Conservation (phyloP, 2,329 filamentous ascomycete genomes). For the Aspergillus cejpii region DNA sequence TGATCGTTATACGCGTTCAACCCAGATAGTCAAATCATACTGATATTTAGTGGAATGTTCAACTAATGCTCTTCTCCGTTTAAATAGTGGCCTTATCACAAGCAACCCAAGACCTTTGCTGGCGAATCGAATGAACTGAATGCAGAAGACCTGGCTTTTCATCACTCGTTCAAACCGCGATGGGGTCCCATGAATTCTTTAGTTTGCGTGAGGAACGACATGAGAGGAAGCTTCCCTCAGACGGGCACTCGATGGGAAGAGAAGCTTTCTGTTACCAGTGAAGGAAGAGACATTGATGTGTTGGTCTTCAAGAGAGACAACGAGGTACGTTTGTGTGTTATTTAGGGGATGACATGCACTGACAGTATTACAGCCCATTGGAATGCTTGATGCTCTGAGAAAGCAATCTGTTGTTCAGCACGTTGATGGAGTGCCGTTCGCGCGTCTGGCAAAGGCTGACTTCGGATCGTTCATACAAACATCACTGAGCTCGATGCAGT, state of each 20-base stretch:
- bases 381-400: slow-evolving; percentile 32
- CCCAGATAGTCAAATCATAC: slow-evolving; percentile 28
- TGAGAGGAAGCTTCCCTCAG: slow-evolving; percentile 16
- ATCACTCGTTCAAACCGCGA: slow-evolving; percentile 66
- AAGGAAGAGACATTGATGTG: slow-evolving; percentile 29
- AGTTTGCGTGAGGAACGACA: slow-evolving; percentile 52
- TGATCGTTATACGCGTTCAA: slow-evolving; percentile 10
- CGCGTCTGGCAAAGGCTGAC: slow-evolving; percentile 29
- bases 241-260: slow-evolving; percentile 46
- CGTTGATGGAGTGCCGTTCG: slow-evolving; percentile 55
- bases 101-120: slow-evolving; percentile 63
- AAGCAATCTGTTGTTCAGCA: slow-evolving; percentile 42
- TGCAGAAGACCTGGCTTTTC: slow-evolving; percentile 60
- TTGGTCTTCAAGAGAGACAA: slow-evolving; percentile 19
- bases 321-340: slow-evolving; percentile 16
- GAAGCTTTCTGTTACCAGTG: slow-evolving; percentile 43
- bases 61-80: slow-evolving; percentile 27
- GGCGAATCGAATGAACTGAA: slow-evolving; percentile 57
- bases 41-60: slow-evolving; percentile 37
- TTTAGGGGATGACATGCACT: not conserved
- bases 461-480: slow-evolving; percentile 30
- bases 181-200: slow-evolving; percentile 72
- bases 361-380: slow-evolving; percentile 16
- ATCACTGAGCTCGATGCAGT: slow-evolving; percentile 23
- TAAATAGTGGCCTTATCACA: slow-evolving; percentile 76